Evolutionary conservation across 176 grass and related monocot genomes (phyloP).

Genomic region (Hyparrhenia diplandra): DNA sequence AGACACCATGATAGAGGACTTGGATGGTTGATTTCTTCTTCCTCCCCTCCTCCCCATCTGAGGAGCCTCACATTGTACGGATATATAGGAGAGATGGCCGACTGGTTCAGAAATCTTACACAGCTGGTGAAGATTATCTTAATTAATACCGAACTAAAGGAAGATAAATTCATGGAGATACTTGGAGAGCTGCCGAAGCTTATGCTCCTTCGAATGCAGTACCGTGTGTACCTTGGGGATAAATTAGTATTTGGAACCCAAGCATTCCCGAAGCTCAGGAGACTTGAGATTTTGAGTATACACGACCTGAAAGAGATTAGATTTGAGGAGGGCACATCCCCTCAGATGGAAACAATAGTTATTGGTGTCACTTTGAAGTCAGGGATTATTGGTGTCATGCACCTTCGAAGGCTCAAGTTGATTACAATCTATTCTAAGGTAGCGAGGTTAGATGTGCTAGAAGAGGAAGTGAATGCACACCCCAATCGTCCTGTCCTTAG

Average conservation of each 20-base stretch:
- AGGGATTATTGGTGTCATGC: not conserved
- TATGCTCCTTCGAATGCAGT: fast-evolving
- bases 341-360: not conserved
- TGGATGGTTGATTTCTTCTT: not conserved
- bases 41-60: not conserved
- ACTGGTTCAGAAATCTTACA: not conserved
- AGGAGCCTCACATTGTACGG: not conserved
- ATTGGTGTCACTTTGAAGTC: not conserved
- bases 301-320: not conserved
- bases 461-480: not conserved
- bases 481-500: not conserved
- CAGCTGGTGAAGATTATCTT: not conserved
- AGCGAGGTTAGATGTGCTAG: not conserved
- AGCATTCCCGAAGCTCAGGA: not conserved
- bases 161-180: not conserved
- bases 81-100: not conserved
- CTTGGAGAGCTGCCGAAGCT: constrained; percentile 15
- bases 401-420: not conserved
- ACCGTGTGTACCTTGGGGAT: fast-evolving
- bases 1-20: not conserved
- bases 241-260: not conserved
- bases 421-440: not conserved
- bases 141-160: not conserved
- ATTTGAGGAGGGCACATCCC: not conserved
- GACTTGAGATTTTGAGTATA: fast-evolving